Evolutionary conservation across 2,329 filamentous ascomycete species (phyloP), one percentile per base, ranked within the genome.

Genomic region (Colletotrichum sidae): DNA sequence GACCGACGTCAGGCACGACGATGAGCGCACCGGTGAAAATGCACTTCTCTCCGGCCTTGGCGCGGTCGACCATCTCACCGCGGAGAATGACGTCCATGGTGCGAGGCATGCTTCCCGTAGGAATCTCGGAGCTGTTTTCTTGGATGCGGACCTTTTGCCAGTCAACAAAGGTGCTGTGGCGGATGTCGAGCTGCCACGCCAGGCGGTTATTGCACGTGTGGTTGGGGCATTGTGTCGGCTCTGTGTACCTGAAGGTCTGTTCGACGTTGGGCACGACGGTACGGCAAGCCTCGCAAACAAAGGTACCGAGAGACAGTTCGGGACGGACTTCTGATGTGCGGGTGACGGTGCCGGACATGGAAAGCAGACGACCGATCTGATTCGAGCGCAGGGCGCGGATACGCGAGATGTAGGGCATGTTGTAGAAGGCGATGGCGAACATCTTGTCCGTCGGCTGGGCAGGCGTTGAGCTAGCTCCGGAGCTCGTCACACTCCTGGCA

Each of bases 131-230:
- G 70, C 94, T 97, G 81, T 98, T 99, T 79, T 99, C 96, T 79
- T 99, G 96, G 67, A 98, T 93, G 68, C 96, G 92, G 33, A 98
- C 94, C 77, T 98, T 98, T 76, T 99, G 96, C 96, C 96, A 99
- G 80, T 99, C 96, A 67, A 99, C 92, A 76, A 99, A 99, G 0
- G 94, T 98, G 77, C 94, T 97, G 77, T 97, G 95, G 47, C 93
- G 87, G 73, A 99, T 97, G 72, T 99, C 95, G n/a, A 99, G 81
- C 70, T 94, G 90, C 96, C 96, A 99, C n/a, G 92, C 93, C 64
- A 90, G 83, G 34, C 96, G 90, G 80, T 99, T 99, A 72, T 90
- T 90, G 76, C 96, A 99, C 7, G 87, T 92, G 34, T 83, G 77
- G 74, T 98, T 98, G 9, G 96, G 95, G 72, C 96, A 99, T 80